Conservation (phyloP, 2,329 filamentous ascomycete species). For the Aspergillus versicolor region DNA sequence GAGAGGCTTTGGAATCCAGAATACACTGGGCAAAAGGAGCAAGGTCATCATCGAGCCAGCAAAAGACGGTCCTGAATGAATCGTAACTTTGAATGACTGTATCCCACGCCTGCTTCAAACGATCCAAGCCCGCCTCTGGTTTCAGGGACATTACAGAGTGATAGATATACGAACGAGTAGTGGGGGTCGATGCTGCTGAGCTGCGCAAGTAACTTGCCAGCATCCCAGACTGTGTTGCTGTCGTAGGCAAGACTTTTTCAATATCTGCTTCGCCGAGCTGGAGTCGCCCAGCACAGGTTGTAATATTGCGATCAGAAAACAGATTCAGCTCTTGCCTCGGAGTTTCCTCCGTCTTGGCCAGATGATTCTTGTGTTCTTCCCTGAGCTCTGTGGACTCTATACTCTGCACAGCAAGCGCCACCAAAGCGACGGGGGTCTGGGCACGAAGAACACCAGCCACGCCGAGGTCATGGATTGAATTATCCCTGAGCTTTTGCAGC, state of each 20-base stretch:
- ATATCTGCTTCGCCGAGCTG: slow-evolving; percentile 19
- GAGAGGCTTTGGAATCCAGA: slow-evolving; percentile 11
- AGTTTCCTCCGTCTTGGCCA: background rate
- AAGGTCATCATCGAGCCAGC: slow-evolving; percentile 32
- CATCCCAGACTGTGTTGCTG: slow-evolving; percentile 36
- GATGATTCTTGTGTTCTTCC: no score
- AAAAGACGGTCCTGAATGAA: slow-evolving; percentile 33
- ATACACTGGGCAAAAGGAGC: slow-evolving; percentile 38
- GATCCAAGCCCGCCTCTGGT: slow-evolving; percentile 18
- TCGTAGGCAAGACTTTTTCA: slow-evolving; percentile 32
- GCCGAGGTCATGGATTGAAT: slow-evolving; percentile 22
- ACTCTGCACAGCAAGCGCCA: slow-evolving; percentile 12
- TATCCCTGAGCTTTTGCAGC: slow-evolving; percentile 30
- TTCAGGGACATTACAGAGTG: slow-evolving; percentile 29
- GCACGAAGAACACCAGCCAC: slow-evolving; percentile 31
- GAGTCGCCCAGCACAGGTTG: slow-evolving; percentile 19
- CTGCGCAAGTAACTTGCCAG: slow-evolving; percentile 33
- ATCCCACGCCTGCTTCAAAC: slow-evolving; percentile 26
- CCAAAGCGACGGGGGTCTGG: slow-evolving; percentile 25
- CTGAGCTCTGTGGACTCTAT: no score
- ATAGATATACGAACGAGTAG: slow-evolving; percentile 31
- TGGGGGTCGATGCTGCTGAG: slow-evolving; percentile 11
- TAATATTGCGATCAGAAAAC: slow-evolving; percentile 21
- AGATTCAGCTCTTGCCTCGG: background rate
- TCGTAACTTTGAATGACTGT: slow-evolving; percentile 27